Evolutionary conservation across 345 rosid species (phyloP).

Genomic region (Lagerstroemia speciosa): DNA sequence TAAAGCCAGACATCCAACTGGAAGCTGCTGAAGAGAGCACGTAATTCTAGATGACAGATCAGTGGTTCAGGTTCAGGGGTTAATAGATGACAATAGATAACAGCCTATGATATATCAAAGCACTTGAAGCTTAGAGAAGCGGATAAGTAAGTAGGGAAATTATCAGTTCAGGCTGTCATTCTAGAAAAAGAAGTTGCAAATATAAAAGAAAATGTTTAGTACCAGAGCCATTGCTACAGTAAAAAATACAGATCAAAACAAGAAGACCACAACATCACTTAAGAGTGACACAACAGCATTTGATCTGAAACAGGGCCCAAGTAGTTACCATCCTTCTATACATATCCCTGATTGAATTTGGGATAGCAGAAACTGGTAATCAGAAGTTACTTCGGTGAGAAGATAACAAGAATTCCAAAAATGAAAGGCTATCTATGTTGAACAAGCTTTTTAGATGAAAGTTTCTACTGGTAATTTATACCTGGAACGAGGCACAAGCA

Average conservation of each 20-base stretch:
- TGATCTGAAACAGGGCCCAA: neutral
- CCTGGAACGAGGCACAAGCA: conserved; percentile 91
- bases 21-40: neutral
- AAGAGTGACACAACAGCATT: neutral
- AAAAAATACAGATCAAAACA: neutral
- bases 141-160: neutral
- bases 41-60: neutral
- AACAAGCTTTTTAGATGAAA: neutral
- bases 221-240: neutral
- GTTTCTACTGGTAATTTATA: too few relatives aligned
- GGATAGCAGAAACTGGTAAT: neutral
- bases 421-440: neutral
- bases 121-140: neutral
- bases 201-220: too few relatives aligned
- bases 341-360: neutral
- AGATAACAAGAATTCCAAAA: neutral
- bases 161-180: neutral
- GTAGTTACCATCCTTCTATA: neutral
- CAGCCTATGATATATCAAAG: neutral
- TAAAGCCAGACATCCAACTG: neutral
- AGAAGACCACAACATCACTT: neutral
- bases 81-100: neutral
- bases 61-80: neutral
- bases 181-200: too few relatives aligned
- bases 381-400: too few relatives aligned